phyloP scores from a whole-genome alignment of 2,329 filamentous ascomycete species.

The Xylaria sp. region DNA sequence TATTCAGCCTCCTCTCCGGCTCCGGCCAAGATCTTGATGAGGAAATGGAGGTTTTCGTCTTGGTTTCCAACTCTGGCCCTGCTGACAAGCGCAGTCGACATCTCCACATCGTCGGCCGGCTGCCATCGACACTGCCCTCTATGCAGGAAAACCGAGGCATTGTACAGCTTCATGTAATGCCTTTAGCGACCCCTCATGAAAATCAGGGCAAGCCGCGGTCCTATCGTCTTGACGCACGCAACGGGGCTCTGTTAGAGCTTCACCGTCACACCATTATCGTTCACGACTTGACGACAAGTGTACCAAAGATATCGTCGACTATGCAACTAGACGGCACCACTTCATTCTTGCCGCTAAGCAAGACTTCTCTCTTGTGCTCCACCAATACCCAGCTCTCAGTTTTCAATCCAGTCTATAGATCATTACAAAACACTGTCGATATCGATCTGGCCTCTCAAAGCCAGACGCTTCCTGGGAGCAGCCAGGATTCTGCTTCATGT shows the following conservation, averaged over 20 bases:
- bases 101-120: constrained; percentile 46
- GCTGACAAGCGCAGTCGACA: constrained; percentile 44
- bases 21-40: constrained; percentile 57
- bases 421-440: constrained; percentile 63
- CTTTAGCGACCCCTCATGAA: constrained; percentile 35
- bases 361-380: constrained; percentile 72
- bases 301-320: constrained; percentile 69
- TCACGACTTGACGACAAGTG: constrained; percentile 71
- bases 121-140: constrained; percentile 39
- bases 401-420: constrained; percentile 76
- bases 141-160: constrained; percentile 38
- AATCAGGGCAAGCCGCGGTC: constrained; percentile 36
- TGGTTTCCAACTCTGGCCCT: constrained; percentile 58
- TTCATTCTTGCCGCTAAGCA: constrained; percentile 75
- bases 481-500: constrained; percentile 47
- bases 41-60: constrained; percentile 64
- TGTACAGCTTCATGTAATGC: constrained; percentile 46
- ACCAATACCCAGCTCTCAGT: constrained; percentile 67
- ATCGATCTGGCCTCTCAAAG: constrained; percentile 57
- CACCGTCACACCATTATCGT: constrained; percentile 64
- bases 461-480: constrained; percentile 51
- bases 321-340: constrained; percentile 63
- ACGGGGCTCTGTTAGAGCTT: constrained; percentile 73
- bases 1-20: constrained; percentile 63
- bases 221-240: constrained; percentile 70